Evolutionary conservation across 257 asterid genomes (phyloP).

Genomic region (Coffea eugenioides): DNA sequence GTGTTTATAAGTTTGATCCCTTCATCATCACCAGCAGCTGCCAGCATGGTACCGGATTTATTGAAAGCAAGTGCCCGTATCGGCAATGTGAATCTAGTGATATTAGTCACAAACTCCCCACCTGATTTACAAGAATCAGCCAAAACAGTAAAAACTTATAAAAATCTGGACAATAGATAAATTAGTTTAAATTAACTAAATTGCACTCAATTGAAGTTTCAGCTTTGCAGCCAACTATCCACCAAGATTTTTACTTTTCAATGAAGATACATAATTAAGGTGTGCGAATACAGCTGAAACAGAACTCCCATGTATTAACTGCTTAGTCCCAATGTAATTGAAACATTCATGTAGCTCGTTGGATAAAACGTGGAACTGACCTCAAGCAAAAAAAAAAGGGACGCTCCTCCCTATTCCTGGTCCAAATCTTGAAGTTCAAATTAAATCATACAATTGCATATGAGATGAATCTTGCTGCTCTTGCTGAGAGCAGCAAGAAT

Average conservation of each 20-base stretch:
- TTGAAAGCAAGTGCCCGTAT: slow-evolving; percentile 84
- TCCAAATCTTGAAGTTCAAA: background rate
- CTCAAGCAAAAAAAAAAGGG: background rate
- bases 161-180: background rate
- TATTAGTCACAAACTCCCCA: slow-evolving; percentile 90
- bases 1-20: slow-evolving; percentile 92
- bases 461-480: background rate
- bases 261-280: background rate
- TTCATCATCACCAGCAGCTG: slow-evolving; percentile 97
- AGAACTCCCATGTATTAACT: background rate
- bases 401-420: background rate
- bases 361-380: background rate
- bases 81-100: slow-evolving; percentile 92
- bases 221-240: background rate
- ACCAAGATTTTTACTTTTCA: background rate
- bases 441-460: background rate
- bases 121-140: slow-evolving; percentile 39
- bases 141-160: background rate
- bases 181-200: background rate
- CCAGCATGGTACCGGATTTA: slow-evolving; percentile 84
- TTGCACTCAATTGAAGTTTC: background rate
- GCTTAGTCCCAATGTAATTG: background rate
- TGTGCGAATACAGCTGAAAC: background rate
- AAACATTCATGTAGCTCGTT: background rate
- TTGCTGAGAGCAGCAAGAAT: background rate